phyloP scores from a whole-genome alignment of 2,329 filamentous ascomycete genomes.

The Nannizzia gypsea region DNA sequence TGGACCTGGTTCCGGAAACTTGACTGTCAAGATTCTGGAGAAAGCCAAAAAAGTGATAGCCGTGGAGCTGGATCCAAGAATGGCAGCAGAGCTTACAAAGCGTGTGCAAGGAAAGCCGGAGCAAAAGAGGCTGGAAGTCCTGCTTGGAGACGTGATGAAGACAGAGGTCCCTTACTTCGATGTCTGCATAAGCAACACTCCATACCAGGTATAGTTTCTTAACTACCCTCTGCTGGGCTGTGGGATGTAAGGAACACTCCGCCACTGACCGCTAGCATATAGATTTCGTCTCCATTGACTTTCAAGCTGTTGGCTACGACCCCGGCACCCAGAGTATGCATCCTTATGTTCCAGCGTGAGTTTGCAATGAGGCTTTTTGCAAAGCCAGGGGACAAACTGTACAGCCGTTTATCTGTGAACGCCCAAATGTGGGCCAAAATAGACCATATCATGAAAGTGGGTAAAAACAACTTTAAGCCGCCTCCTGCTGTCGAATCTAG shows the following conservation, averaged over 20 bases:
- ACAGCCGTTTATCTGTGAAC: slow-evolving; percentile 83
- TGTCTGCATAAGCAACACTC: slow-evolving; percentile 70
- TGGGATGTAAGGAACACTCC: not conserved
- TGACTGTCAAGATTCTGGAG: slow-evolving; percentile 81
- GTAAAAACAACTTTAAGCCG: slow-evolving; percentile 91
- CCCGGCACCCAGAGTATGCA: slow-evolving; percentile 67
- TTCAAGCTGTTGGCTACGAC: slow-evolving; percentile 78
- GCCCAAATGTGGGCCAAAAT: slow-evolving; percentile 81
- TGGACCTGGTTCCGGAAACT: slow-evolving; percentile 76
- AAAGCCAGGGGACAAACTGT: slow-evolving; percentile 74
- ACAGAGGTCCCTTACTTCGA: slow-evolving; percentile 68
- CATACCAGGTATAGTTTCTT: slow-evolving; percentile 46
- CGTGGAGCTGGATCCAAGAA: slow-evolving; percentile 87
- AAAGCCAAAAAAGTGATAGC: slow-evolving; percentile 73
- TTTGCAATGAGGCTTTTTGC: slow-evolving; percentile 86
- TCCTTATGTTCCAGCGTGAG: slow-evolving; percentile 96
- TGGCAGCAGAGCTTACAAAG: slow-evolving; percentile 91
- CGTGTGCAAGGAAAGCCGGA: slow-evolving; percentile 82
- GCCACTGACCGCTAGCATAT: slow-evolving; percentile 8
- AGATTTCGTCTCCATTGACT: slow-evolving; percentile 83
- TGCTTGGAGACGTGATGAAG: slow-evolving; percentile 90
- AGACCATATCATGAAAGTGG: slow-evolving; percentile 73
- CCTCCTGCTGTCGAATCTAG: slow-evolving; percentile 86
- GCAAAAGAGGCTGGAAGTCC: slow-evolving; percentile 71
- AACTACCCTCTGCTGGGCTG: not conserved